Evolutionary conservation across 106 monocot genomes (phyloP), one percentile per base, ranked within the genome.

Genomic region (Apostasia ramifera): DNA sequence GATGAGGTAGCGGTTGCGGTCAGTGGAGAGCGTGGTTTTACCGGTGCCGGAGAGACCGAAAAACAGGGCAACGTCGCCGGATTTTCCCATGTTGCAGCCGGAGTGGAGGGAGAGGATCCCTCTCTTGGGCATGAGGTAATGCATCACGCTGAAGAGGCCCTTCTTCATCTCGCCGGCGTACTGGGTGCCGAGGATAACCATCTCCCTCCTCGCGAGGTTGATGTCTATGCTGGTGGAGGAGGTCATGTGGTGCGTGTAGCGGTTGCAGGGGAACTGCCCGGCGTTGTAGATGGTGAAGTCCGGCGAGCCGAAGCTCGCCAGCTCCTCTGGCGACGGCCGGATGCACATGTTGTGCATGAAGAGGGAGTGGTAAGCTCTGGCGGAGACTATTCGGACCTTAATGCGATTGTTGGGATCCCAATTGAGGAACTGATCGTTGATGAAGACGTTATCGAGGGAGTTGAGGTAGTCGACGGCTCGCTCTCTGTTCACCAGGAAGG

Each of bases 271-370:
- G 73, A 91, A 91, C 68, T 80, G 82, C 49, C 85, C 85, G 1
- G 89, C 89, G 65, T 90, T 90, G 80, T 90, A 90, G 72, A 90
- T 90, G 40, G 89, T 90, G 80, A 90, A 90, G 74, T 90, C 89
- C 50, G 89, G 89, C 62, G 82, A 73, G 67, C 89, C 85, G 44
- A 90, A 90, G 71, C 78, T 66, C 83, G 86, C 89, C 77, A 90
- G 80, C 47, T 90, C 89, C 81, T 90, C 89, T 47, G 78, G 80
- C 70, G 85, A 83, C 15, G 89, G 80, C 68, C 89, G 89, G 80
- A 90, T 90, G 68, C 89, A 91, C 91, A 91, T 91, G 84, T 91
- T 91, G 69, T 91, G 84, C 91, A 91, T 91, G 82, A 91, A 91
- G 40, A 91, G 74, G 4, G 91, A 91, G 54, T 91, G 91, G 72